Conservation (phyloP, 768 basidiomycete genomes). For the Stropharia rugosoannulata region DNA sequence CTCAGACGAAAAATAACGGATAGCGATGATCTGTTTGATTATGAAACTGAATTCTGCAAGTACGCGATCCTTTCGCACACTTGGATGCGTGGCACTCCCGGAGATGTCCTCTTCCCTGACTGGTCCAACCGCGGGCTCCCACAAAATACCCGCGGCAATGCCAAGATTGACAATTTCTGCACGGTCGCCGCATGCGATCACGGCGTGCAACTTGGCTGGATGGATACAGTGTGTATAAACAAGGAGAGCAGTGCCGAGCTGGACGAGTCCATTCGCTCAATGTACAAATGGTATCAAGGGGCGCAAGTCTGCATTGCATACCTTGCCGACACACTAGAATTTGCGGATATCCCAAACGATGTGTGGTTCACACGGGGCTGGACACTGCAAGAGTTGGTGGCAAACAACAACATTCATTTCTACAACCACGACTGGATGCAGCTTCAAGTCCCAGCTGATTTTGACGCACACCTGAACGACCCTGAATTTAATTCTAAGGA, state of each 20-base stretch:
- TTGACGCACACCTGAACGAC: not conserved
- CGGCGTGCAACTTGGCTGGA: not conserved
- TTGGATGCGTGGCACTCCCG: not conserved
- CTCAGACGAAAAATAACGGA: not conserved
- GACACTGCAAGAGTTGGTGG: slow-evolving; percentile 4
- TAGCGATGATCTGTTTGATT: not conserved
- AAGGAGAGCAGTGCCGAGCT: slow-evolving; percentile 8
- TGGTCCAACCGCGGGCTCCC: not conserved
- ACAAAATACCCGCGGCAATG: not conserved
- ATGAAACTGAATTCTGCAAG: not conserved
- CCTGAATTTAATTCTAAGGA: not conserved
- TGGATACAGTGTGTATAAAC: slow-evolving; percentile 7
- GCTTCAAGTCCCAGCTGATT: not conserved
- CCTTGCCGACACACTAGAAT: not conserved
- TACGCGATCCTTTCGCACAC: slow-evolving; percentile 4
- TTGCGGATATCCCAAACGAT: not conserved
- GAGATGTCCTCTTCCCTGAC: not conserved
- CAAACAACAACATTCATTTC: not conserved
- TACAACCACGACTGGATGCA: not conserved
- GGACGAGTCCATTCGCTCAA: slow-evolving; percentile 6
- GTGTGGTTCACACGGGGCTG: not conserved
- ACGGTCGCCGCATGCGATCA: not conserved
- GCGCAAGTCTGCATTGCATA: slow-evolving; percentile 1
- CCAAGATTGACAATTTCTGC: not conserved
- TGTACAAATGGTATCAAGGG: slow-evolving; percentile 3